Percentiles rank a stretch among this genome's conserved stretches.
These are phyloP conservation scores for Logfia minima DNA, from an alignment of 129 eudicot species.

Conservation along the genomic window DNA sequence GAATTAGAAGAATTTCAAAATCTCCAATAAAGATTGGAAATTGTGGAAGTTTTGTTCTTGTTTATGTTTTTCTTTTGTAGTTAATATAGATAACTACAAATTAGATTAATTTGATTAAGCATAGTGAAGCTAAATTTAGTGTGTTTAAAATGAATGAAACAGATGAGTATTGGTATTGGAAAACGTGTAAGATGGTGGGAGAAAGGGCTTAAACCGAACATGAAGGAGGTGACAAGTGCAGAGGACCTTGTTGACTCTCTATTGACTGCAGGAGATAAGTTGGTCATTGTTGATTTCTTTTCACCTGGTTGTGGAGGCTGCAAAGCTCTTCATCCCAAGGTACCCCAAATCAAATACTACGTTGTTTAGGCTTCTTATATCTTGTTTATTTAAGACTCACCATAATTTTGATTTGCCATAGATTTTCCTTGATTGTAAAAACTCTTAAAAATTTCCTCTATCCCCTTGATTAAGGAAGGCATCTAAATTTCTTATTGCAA, in stretches of 20 bases:
- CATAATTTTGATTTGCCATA: not conserved
- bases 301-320: conserved; percentile 95
- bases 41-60: not conserved
- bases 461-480: not conserved
- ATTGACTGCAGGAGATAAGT: conserved; percentile 53
- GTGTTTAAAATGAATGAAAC: not conserved
- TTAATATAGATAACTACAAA: not conserved
- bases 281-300: conserved; percentile 67
- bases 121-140: not conserved
- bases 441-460: not conserved
- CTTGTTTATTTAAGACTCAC: not conserved
- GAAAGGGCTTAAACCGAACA: conserved; percentile 58
- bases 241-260: conserved; percentile 66
- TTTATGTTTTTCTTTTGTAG: not conserved
- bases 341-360: not conserved
- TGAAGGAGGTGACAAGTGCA: conserved; percentile 62
- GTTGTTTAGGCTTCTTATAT: not conserved
- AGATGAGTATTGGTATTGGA: conserved; percentile 55
- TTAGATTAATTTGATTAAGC: not conserved
- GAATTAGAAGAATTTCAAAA: not conserved
- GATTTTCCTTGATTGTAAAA: not conserved
- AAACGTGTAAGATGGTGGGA: conserved; percentile 78
- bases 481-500: not conserved
- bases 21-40: not conserved
- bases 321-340: conserved; percentile 91